Percentiles rank a stretch among this genome's conserved stretches.
Evolutionary conservation across 371 early-diverging fungal species (phyloP).

Genomic region (Mucor irregularis): DNA sequence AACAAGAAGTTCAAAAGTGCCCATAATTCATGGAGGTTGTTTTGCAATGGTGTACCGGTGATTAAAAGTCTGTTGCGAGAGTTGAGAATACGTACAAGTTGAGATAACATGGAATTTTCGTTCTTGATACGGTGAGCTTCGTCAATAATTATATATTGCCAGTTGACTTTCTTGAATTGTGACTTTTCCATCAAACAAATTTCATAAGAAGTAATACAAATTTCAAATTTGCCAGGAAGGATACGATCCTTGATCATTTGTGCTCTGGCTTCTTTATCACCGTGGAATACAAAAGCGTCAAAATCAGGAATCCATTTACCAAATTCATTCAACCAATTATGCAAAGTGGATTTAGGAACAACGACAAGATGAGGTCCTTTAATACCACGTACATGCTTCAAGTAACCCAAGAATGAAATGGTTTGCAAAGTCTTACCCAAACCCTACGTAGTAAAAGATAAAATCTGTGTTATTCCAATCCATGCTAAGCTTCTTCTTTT

Average conservation of each 20-base stretch:
- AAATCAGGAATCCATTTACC: constrained; percentile 93
- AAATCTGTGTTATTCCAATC: not conserved
- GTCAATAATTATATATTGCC: constrained; percentile 97
- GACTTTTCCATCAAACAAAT: constrained; percentile 92
- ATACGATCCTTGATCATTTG: constrained; percentile 57
- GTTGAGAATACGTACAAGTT: constrained; percentile 85
- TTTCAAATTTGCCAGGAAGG: constrained; percentile 78
- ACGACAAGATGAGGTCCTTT: constrained; percentile 93
- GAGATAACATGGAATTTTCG: constrained; percentile 92
- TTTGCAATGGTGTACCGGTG: constrained; percentile 99
- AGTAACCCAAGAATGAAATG: constrained; percentile 94
- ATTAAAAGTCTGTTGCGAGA: constrained; percentile 93
- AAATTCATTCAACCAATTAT: constrained; percentile 98
- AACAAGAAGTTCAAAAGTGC: constrained; percentile 97
- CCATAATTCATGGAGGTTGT: constrained; percentile 99
- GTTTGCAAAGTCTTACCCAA: constrained; percentile 99
- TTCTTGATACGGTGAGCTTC: constrained; percentile 99
- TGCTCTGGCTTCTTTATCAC: constrained; percentile 87
- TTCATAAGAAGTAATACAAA: constrained; percentile 98
- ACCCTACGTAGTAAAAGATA: constrained; percentile 61
- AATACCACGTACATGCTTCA: constrained; percentile 78
- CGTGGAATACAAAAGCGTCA: constrained; percentile 91
- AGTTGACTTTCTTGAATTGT: constrained; percentile 84
- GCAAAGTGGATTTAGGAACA: constrained; percentile 97
- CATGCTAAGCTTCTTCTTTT: not conserved